Percentiles rank a stretch among this genome's conserved stretches.
Conservation (phyloP, 1,284 basidiomycete species). For the Ceratobasidium sp. region DNA sequence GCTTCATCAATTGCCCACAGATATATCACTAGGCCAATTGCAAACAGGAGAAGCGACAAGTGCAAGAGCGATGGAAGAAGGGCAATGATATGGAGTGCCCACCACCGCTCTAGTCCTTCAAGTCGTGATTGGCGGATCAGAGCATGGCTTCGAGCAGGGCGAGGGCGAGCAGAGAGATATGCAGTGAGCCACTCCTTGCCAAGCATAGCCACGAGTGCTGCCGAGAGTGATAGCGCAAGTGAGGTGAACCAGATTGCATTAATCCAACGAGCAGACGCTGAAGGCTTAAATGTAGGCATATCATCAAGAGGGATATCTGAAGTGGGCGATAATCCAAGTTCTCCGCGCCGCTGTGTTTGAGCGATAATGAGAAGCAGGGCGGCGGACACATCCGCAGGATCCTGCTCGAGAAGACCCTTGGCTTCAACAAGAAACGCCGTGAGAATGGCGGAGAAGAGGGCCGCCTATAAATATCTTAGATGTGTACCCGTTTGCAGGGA, state of each 20-base stretch:
- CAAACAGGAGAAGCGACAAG: conserved; percentile 26
- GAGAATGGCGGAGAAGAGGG: conserved; percentile 24
- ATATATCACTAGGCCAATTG: conserved; percentile 1
- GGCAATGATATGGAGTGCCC: background rate
- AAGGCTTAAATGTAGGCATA: background rate
- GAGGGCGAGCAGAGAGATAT: conserved; percentile 16
- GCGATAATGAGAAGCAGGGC: conserved; percentile 17
- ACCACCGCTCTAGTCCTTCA: conserved; percentile 22
- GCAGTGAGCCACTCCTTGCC: conserved; percentile 33
- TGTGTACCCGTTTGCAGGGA: background rate
- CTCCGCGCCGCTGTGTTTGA: background rate
- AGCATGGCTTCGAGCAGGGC: background rate
- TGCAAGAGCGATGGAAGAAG: conserved; percentile 25
- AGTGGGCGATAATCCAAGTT: background rate
- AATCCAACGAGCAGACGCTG: conserved; percentile 1
- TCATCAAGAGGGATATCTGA: background rate
- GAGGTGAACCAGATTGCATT: conserved; percentile 35
- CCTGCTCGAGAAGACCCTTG: background rate
- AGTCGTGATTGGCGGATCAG: background rate
- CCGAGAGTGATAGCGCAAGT: background rate
- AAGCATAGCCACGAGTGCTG: conserved; percentile 20
- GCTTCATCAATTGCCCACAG: conserved; percentile 4
- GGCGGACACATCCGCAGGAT: background rate
- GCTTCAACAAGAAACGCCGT: conserved; percentile 28
- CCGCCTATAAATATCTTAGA: background rate